Percentiles rank a stretch among this genome's conserved stretches.
Evolutionary conservation across 345 rosid genomes (phyloP).

Genomic region (Acer campestre): DNA sequence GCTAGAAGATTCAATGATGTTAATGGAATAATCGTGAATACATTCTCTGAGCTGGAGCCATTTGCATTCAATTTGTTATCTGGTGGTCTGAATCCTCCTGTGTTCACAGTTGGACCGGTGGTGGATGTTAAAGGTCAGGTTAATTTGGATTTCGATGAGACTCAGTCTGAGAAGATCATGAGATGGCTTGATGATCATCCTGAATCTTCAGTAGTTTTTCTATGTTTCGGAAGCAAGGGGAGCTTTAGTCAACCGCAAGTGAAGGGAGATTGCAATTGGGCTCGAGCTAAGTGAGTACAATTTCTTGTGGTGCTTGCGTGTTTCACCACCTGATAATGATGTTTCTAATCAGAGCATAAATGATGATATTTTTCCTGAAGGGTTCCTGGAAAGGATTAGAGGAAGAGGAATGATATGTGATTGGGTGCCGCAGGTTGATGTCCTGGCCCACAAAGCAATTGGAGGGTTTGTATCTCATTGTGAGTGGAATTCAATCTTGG

Average conservation of each 20-base stretch:
- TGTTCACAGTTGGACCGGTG: conserved; percentile 52
- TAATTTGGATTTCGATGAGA: conserved; percentile 23
- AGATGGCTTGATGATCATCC: conserved; percentile 59
- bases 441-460: conserved; percentile 36
- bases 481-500: conserved; percentile 53
- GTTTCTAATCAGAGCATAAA: not conserved
- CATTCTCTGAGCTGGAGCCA: conserved; percentile 40
- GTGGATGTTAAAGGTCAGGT: conserved; percentile 28
- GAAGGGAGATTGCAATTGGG: conserved; percentile 47
- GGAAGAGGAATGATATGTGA: conserved; percentile 33
- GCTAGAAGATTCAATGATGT: conserved; percentile 38
- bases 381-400: conserved; percentile 32
- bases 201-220: conserved; percentile 42
- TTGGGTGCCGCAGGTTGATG: conserved; percentile 48
- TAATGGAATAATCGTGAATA: conserved; percentile 48
- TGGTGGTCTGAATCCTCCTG: conserved; percentile 28
- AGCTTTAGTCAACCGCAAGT: conserved; percentile 34
- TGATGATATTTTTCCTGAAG: conserved; percentile 31
- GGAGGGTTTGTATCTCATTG: conserved; percentile 54
- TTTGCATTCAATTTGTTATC: conserved; percentile 32
- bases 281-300: conserved; percentile 37
- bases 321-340: conserved; percentile 12
- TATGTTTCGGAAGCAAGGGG: conserved; percentile 59
- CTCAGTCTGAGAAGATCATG: conserved; percentile 24
- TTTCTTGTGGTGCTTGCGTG: conserved; percentile 37